phyloP scores from a whole-genome alignment of 192 early-diverging fungal species.

The Dissophora ornata region DNA sequence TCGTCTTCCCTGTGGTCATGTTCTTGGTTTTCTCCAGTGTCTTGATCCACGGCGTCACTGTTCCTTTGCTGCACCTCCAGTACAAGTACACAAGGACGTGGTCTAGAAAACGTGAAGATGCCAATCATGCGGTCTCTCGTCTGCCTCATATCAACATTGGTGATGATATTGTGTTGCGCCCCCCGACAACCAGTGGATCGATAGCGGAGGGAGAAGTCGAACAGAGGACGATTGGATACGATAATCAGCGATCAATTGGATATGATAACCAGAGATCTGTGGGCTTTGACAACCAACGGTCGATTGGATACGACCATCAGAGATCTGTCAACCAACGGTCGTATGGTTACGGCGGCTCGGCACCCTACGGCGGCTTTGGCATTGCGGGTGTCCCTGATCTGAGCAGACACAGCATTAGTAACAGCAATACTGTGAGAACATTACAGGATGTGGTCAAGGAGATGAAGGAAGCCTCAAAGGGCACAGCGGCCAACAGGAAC shows the following conservation, averaged over 20 bases:
- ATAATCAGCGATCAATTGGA: slow-evolving; percentile 41
- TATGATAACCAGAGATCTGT: slow-evolving; percentile 40
- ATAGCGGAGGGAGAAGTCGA: slow-evolving; percentile 24
- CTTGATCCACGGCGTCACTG: slow-evolving; percentile 84
- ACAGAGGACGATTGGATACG: slow-evolving; percentile 38
- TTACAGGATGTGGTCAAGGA: slow-evolving; percentile 52
- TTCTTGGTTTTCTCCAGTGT: slow-evolving; percentile 86
- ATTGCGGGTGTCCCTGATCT: slow-evolving; percentile 53
- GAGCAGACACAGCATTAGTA: slow-evolving; percentile 9
- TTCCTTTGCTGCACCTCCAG: slow-evolving; percentile 76
- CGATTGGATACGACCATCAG: slow-evolving; percentile 40
- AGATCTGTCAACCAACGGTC: slow-evolving; percentile 47
- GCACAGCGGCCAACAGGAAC: slow-evolving; percentile 38
- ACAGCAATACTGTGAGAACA: slow-evolving; percentile 40
- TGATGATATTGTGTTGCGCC: slow-evolving; percentile 50
- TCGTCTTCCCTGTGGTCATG: slow-evolving; percentile 69
- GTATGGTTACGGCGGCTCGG: slow-evolving; percentile 31
- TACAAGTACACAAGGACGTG: slow-evolving; percentile 53
- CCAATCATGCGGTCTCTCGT: slow-evolving; percentile 43
- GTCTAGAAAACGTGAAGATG: slow-evolving; percentile 50
- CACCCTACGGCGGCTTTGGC: slow-evolving; percentile 38
- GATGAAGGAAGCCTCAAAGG: slow-evolving; percentile 47
- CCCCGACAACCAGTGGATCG: slow-evolving; percentile 42
- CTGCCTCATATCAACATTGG: slow-evolving; percentile 54
- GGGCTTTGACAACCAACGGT: slow-evolving; percentile 39